Percentiles rank a stretch among this genome's conserved stretches.
Evolutionary conservation across 257 asterid species (phyloP).

Genomic region (Solanum bukasovii): DNA sequence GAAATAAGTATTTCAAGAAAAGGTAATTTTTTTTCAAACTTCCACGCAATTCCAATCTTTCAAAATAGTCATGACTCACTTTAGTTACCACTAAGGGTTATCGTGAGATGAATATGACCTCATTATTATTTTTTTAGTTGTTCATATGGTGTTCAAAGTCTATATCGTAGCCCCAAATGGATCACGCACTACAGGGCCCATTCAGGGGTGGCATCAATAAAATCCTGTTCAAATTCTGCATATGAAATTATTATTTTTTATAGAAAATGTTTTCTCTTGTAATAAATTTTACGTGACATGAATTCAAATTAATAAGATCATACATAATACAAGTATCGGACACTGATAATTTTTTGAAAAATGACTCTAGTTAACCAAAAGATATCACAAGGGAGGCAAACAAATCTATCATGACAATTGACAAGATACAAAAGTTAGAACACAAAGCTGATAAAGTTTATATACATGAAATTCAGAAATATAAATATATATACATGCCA

Average conservation of each 20-base stretch:
- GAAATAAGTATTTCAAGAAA: background rate
- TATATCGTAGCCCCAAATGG: no score
- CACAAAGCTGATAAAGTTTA: background rate
- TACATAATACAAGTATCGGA: background rate
- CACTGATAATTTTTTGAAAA: fast-evolving
- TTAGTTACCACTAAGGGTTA: background rate
- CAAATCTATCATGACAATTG: background rate
- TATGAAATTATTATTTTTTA: background rate
- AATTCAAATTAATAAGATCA: background rate
- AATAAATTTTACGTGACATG: background rate
- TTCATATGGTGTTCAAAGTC: no score
- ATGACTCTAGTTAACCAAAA: background rate
- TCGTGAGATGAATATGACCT: background rate
- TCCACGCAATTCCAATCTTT: background rate
- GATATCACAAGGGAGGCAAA: background rate
- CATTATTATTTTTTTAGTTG: background rate
- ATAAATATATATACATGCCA: background rate
- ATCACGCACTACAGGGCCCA: no score
- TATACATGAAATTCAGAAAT: background rate
- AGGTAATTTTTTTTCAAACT: background rate
- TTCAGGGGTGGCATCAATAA: background rate
- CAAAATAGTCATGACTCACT: background rate
- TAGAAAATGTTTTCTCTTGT: fast-evolving
- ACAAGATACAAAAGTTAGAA: background rate
- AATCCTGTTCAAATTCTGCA: background rate